Conservation (phyloP, 1,139 yeast species). For the Protomyces lactucae-debilis region DNA sequence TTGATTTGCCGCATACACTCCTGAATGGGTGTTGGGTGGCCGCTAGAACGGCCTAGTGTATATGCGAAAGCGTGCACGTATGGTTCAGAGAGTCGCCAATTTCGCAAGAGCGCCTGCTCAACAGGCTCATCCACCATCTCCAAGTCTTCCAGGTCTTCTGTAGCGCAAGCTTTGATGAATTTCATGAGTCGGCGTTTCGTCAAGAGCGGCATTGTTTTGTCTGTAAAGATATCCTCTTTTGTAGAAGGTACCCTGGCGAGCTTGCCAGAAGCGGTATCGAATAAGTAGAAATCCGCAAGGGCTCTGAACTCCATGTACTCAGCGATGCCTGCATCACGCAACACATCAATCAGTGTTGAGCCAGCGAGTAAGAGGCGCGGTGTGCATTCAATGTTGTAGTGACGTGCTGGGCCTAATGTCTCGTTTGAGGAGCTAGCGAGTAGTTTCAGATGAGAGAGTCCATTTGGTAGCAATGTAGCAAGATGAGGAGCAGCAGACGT, state of each 20-base stretch:
- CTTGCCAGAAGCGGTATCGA: conserved; percentile 45
- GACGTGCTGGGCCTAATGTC: conserved; percentile 48
- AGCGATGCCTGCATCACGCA: conserved; percentile 79
- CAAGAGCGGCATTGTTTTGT: conserved; percentile 66
- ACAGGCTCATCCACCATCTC: conserved; percentile 48
- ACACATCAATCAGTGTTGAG: conserved; percentile 71
- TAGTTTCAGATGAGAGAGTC: background rate
- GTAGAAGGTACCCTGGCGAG: conserved; percentile 58
- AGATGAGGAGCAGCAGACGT: background rate
- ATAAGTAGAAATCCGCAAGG: conserved; percentile 80
- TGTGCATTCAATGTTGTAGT: conserved; percentile 82
- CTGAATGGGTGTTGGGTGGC: conserved; percentile 57
- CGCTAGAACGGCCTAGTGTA: conserved; percentile 75
- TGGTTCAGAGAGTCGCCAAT: background rate
- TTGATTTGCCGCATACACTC: conserved; percentile 75
- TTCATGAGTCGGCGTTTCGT: conserved; percentile 86
- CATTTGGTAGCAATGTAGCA: background rate
- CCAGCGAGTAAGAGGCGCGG: conserved; percentile 86
- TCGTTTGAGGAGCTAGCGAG: background rate
- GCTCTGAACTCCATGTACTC: conserved; percentile 91
- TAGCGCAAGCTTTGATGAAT: conserved; percentile 77
- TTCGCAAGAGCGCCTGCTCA: conserved; percentile 48
- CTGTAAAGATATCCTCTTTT: conserved; percentile 90
- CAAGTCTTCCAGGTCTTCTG: background rate
- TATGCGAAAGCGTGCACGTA: conserved; percentile 43